Conservation (phyloP, 257 asterid species). For the Lantana camara region DNA sequence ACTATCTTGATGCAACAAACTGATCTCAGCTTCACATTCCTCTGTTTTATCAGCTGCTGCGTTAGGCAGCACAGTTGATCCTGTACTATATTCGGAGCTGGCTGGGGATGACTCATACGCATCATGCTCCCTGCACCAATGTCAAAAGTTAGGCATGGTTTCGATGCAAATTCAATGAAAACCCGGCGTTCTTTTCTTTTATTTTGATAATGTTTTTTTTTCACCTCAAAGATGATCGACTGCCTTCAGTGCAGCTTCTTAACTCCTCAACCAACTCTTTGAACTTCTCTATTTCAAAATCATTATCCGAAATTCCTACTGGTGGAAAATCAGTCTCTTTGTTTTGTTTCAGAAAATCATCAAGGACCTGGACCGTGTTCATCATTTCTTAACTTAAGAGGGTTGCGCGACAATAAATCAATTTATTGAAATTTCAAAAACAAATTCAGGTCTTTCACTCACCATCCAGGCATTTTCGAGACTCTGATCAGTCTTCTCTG, state of each 20-base stretch:
- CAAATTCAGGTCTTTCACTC: conserved; percentile 21
- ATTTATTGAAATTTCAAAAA: too few relatives aligned
- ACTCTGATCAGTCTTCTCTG: conserved; percentile 70
- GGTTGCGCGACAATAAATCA: background rate
- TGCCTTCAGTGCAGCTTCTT: conserved; percentile 49
- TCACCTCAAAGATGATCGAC: conserved; percentile 68
- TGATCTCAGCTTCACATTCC: conserved; percentile 46
- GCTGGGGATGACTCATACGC: conserved; percentile 59
- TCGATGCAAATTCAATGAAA: too few relatives aligned
- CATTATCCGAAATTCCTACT: conserved; percentile 40
- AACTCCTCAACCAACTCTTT: conserved; percentile 58
- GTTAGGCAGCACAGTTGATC: conserved; percentile 52
- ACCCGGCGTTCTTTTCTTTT: too few relatives aligned
- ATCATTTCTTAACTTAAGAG: background rate
- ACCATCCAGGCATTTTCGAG: conserved; percentile 92
- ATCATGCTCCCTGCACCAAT: conserved; percentile 55
- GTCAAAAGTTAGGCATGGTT: conserved; percentile 37
- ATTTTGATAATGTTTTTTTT: too few relatives aligned
- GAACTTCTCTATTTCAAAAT: conserved; percentile 53
- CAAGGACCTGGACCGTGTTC: conserved; percentile 55
- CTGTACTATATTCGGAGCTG: conserved; percentile 73
- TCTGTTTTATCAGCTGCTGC: conserved; percentile 37
- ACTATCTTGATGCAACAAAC: too few relatives aligned
- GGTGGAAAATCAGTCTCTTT: conserved; percentile 49
- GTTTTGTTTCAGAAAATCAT: conserved; percentile 67